A percentile compares a stretch with the other conserved stretches of the same genome.
phyloP scores from a whole-genome alignment of 2,329 filamentous ascomycete genomes.

The Exophiala oligosperma region DNA sequence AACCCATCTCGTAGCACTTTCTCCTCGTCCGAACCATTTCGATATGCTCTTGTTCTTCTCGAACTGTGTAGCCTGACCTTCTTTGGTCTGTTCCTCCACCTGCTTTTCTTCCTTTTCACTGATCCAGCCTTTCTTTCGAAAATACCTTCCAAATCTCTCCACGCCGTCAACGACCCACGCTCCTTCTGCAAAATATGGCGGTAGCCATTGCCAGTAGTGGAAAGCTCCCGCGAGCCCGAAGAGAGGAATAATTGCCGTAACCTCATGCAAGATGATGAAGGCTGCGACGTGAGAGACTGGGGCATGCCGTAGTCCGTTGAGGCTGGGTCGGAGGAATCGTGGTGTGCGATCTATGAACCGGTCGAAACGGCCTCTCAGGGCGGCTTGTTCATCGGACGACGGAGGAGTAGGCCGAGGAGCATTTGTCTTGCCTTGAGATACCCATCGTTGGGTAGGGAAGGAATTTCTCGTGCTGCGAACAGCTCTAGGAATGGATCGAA shows the following conservation, averaged over 20 bases:
- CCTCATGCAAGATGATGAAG: conserved; percentile 87
- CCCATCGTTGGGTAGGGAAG: conserved; percentile 1
- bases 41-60: conserved; percentile 7
- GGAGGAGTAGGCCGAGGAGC: conserved; percentile 1
- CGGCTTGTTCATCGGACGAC: conserved; percentile 11
- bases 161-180: conserved; percentile 62
- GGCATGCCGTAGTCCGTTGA: conserved; percentile 61
- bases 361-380: conserved; percentile 19
- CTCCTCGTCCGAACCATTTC: conserved; percentile 33
- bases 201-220: conserved; percentile 76
- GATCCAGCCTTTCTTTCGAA: conserved; percentile 80
- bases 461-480: background rate
- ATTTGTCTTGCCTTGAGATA: conserved; percentile 7
- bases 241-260: conserved; percentile 82
- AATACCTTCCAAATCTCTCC: conserved; percentile 74
- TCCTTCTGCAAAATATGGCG: conserved; percentile 56
- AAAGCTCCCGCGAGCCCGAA: conserved; percentile 73
- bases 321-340: conserved; percentile 21
- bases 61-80: conserved; percentile 8
- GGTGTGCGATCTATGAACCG: conserved; percentile 27
- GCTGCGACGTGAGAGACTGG: conserved; percentile 80
- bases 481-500: background rate
- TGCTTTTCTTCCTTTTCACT: conserved; percentile 52
- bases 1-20: conserved; percentile 54
- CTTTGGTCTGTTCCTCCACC: conserved; percentile 38